Evolutionary conservation across 768 basidiomycete genomes (phyloP).

Genomic region (Mycena haematopus): DNA sequence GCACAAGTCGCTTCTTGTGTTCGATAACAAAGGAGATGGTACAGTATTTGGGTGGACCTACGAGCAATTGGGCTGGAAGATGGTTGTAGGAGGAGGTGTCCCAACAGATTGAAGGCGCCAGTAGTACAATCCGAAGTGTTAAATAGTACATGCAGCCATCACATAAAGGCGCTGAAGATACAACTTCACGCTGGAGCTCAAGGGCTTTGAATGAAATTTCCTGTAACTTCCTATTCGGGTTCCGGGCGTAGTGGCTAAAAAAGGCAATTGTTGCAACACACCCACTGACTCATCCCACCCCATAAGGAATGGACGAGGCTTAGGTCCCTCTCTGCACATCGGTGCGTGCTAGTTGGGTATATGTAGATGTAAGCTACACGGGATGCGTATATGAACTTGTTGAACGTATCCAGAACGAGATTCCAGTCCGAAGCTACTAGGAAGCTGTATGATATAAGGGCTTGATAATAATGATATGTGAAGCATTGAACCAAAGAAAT

Average conservation of each 20-base stretch:
- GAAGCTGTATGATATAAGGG: slow-evolving; percentile 18
- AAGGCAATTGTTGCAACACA: background rate
- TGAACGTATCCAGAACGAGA: slow-evolving; percentile 9
- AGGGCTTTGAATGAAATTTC: no score
- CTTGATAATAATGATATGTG: slow-evolving; percentile 25
- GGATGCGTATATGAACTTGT: slow-evolving; percentile 6
- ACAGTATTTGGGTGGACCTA: slow-evolving; percentile 53
- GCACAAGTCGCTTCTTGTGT: slow-evolving; percentile 41
- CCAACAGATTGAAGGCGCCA: background rate
- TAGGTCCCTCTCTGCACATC: no score
- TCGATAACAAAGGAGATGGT: slow-evolving; percentile 5
- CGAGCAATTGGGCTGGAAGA: slow-evolving; percentile 51
- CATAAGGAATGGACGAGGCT: no score
- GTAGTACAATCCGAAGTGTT: no score
- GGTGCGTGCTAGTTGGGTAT: no score
- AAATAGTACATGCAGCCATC: no score
- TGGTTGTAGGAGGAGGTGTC: slow-evolving; percentile 41
- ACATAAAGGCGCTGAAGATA: no score
- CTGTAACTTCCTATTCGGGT: background rate
- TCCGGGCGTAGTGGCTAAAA: background rate
- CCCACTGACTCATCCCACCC: no score
- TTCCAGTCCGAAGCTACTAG: slow-evolving; percentile 14
- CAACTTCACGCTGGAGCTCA: no score
- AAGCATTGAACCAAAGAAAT: slow-evolving; percentile 2
- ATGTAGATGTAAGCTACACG: slow-evolving; percentile 21